These are phyloP conservation scores for Vickermania ingenoplastis DNA, from an alignment of 208 protist genomes.

Conservation along the genomic window DNA sequence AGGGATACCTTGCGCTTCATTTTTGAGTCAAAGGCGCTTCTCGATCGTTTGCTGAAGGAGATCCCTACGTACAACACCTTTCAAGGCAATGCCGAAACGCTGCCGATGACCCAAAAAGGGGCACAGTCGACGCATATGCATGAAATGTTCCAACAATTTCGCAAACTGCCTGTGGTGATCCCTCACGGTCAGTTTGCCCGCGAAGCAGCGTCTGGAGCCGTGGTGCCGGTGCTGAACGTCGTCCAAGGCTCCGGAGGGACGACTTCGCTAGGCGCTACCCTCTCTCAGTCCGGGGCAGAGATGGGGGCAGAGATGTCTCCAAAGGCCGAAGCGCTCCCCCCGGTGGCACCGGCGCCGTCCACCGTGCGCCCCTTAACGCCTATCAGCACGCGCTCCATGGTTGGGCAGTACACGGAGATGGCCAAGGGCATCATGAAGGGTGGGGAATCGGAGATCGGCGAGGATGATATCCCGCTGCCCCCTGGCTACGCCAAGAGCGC, in stretches of 20 bases:
- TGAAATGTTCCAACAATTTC: conserved; percentile 62
- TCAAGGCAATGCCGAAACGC: conserved; percentile 15
- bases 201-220: conserved; percentile 37
- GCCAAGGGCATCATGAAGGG: background rate
- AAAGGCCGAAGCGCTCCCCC: background rate
- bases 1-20: conserved; percentile 64
- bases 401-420: background rate
- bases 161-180: conserved; percentile 49
- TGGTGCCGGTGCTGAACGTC: conserved; percentile 20
- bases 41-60: conserved; percentile 80
- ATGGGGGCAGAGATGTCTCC: background rate
- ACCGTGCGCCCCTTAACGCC: background rate
- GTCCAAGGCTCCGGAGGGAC: conserved; percentile 4
- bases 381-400: background rate
- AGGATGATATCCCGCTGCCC: conserved; percentile 20
- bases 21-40: conserved; percentile 71
- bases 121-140: conserved; percentile 19
- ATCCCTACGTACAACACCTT: conserved; percentile 59
- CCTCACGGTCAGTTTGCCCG: conserved; percentile 42
- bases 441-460: background rate
- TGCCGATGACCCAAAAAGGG: conserved; percentile 2
- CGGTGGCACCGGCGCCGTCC: background rate
- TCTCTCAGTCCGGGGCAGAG: background rate
- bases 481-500: conserved; percentile 36
- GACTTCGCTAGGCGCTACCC: background rate